A percentile compares a stretch with the other conserved stretches of the same genome.
Evolutionary conservation across 768 basidiomycete species (phyloP).

Genomic region (Basidioascus undulatus): DNA sequence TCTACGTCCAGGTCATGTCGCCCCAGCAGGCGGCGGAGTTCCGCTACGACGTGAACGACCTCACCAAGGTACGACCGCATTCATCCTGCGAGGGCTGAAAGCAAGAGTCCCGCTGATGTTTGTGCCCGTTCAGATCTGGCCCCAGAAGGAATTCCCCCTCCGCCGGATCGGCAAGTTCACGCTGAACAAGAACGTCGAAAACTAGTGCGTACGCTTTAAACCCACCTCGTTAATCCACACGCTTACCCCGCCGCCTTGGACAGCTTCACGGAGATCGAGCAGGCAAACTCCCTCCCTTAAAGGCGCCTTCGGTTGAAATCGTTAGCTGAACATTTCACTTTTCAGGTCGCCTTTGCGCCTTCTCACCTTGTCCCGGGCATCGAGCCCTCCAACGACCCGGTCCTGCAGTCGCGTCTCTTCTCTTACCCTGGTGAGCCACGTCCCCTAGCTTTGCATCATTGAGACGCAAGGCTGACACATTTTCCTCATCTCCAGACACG

Average conservation of each 20-base stretch:
- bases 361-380: conserved; percentile 70
- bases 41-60: conserved; percentile 60
- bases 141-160: conserved; percentile 21
- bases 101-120: conserved; percentile 1
- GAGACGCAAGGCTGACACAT: background rate
- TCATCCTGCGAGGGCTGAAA: background rate
- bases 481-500: conserved; percentile 8
- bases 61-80: conserved; percentile 35
- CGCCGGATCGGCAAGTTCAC: conserved; percentile 20
- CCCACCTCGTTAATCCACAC: no score
- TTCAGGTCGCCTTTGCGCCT: conserved; percentile 55
- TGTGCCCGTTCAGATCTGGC: conserved; percentile 18
- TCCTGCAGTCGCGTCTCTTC: conserved; percentile 83
- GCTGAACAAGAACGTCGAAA: conserved; percentile 20
- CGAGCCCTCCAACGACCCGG: conserved; percentile 74
- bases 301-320: no score
- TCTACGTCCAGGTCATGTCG: conserved; percentile 59
- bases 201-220: no score
- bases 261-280: conserved; percentile 14
- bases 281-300: no score
- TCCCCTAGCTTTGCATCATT: conserved; percentile 1
- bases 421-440: conserved; percentile 37
- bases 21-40: conserved; percentile 69
- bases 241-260: background rate
- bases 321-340: background rate